These are phyloP conservation scores for Mucor irregularis DNA, from an alignment of 371 early-diverging fungal genomes.

Conservation along the genomic window DNA sequence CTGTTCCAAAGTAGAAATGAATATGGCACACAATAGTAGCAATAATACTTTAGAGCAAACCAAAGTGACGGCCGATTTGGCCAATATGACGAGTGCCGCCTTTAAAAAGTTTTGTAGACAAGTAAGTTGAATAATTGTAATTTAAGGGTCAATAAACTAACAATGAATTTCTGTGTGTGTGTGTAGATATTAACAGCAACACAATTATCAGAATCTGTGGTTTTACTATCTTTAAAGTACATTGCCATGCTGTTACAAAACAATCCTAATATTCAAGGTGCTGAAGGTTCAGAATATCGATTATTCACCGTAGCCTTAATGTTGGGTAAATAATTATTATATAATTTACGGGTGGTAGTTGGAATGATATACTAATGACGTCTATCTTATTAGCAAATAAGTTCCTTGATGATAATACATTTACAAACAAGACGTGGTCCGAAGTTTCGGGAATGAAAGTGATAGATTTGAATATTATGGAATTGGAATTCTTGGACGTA, in stretches of 20 bases:
- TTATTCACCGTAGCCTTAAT: slow-evolving; percentile 81
- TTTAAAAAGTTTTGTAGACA: slow-evolving; percentile 59
- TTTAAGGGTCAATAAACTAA: too few relatives aligned
- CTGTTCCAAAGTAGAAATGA: slow-evolving; percentile 18
- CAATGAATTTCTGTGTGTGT: not conserved
- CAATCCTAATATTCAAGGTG: slow-evolving; percentile 61
- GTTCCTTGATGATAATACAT: slow-evolving; percentile 69
- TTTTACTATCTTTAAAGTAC: slow-evolving; percentile 60
- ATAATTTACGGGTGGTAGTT: too few relatives aligned
- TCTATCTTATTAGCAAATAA: slow-evolving; percentile 52
- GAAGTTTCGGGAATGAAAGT: slow-evolving; percentile 65
- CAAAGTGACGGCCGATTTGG: slow-evolving; percentile 27
- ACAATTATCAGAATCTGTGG: slow-evolving; percentile 64
- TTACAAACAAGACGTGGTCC: slow-evolving; percentile 72
- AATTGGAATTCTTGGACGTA: slow-evolving; percentile 65
- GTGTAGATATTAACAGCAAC: slow-evolving; percentile 54
- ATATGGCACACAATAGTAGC: not conserved
- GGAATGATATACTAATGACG: not conserved
- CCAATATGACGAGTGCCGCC: slow-evolving; percentile 46
- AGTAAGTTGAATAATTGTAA: slow-evolving; percentile 23
- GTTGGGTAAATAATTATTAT: slow-evolving; percentile 34
- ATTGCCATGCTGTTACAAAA: slow-evolving; percentile 60
- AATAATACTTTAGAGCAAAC: slow-evolving; percentile 17
- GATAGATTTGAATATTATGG: slow-evolving; percentile 65
- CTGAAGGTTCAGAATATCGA: slow-evolving; percentile 74